These are phyloP conservation scores for Colletotrichum plurivorum DNA, from an alignment of 2,329 filamentous ascomycete species.

Conservation along the genomic window DNA sequence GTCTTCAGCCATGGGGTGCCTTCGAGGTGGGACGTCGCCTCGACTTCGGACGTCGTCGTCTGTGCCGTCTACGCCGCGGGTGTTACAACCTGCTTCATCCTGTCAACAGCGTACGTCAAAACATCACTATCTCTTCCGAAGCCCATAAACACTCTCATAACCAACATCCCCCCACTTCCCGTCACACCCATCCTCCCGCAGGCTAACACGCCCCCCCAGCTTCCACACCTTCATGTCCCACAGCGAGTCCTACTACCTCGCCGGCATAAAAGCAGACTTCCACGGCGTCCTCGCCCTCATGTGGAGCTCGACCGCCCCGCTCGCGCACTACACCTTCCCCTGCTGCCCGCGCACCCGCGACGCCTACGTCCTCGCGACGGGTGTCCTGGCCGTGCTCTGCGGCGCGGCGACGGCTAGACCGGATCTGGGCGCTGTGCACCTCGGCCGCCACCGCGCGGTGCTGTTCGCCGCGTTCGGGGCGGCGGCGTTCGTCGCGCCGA, in stretches of 20 bases:
- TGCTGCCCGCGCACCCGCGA: slow-evolving; percentile 48
- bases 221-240: slow-evolving; percentile 73
- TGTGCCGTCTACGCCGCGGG: slow-evolving; percentile 59
- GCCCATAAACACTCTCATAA: too few species aligned
- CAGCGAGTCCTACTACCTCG: slow-evolving; percentile 60
- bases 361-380: slow-evolving; percentile 54
- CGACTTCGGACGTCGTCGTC: slow-evolving; percentile 55
- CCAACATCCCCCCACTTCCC: not conserved
- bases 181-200: too few species aligned
- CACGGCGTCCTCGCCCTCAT: slow-evolving; percentile 73
- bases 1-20: slow-evolving; percentile 54
- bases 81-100: slow-evolving; percentile 59
- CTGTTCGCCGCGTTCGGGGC: slow-evolving; percentile 32
- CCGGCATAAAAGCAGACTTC: slow-evolving; percentile 73
- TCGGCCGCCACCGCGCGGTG: slow-evolving; percentile 36
- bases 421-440: slow-evolving; percentile 30
- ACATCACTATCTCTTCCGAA: too few species aligned
- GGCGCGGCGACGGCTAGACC: slow-evolving; percentile 43
- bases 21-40: slow-evolving; percentile 53
- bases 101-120: slow-evolving; percentile 57
- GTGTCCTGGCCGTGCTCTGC: slow-evolving; percentile 52
- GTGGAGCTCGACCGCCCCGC: slow-evolving; percentile 72
- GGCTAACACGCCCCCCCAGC: slow-evolving; percentile 45
- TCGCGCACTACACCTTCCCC: slow-evolving; percentile 68
- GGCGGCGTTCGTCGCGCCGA: slow-evolving; percentile 29